Conservation (phyloP, 2,329 filamentous ascomycete genomes). For the Monilinia laxa region DNA sequence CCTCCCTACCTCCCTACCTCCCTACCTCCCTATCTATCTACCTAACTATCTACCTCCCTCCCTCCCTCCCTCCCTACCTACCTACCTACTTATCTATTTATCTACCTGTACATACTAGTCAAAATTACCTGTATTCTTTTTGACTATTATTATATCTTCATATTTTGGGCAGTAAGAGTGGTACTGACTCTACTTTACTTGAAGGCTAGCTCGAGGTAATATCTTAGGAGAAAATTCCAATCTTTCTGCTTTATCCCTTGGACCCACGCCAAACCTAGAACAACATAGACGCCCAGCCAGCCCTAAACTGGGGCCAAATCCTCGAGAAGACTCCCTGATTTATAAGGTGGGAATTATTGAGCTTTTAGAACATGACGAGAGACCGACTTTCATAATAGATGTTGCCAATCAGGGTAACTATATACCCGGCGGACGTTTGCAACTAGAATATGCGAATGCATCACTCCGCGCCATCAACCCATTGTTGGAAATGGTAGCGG, state of each 20-base stretch:
- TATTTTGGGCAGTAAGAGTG: not conserved
- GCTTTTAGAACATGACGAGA: slow-evolving; percentile 71
- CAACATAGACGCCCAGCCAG: not conserved
- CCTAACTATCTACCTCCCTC: too few relatives aligned
- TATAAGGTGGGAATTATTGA: slow-evolving; percentile 67
- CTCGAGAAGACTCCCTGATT: slow-evolving; percentile 53
- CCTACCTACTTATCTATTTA: too few relatives aligned
- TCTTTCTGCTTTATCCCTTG: slow-evolving; percentile 43
- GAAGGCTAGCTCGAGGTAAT: slow-evolving; percentile 17
- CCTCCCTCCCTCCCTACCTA: too few relatives aligned
- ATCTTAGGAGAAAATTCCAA: slow-evolving; percentile 49
- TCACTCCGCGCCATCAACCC: slow-evolving; percentile 54
- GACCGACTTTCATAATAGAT: slow-evolving; percentile 76
- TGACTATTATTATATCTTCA: not conserved
- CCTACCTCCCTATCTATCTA: too few relatives aligned
- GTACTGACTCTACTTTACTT: slow-evolving; percentile 5
- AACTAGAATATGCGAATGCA: slow-evolving; percentile 67
- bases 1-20: too few relatives aligned
- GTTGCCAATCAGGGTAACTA: slow-evolving; percentile 58
- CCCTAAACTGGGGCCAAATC: slow-evolving; percentile 38
- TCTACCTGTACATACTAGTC: too few relatives aligned
- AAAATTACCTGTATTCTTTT: not conserved
- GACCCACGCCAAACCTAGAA: not conserved
- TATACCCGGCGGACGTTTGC: slow-evolving; percentile 51
- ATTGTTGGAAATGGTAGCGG: slow-evolving; percentile 36